These are phyloP conservation scores for Pseudohyphozyma bogoriensis DNA, from an alignment of 768 basidiomycete species.

Conservation along the genomic window DNA sequence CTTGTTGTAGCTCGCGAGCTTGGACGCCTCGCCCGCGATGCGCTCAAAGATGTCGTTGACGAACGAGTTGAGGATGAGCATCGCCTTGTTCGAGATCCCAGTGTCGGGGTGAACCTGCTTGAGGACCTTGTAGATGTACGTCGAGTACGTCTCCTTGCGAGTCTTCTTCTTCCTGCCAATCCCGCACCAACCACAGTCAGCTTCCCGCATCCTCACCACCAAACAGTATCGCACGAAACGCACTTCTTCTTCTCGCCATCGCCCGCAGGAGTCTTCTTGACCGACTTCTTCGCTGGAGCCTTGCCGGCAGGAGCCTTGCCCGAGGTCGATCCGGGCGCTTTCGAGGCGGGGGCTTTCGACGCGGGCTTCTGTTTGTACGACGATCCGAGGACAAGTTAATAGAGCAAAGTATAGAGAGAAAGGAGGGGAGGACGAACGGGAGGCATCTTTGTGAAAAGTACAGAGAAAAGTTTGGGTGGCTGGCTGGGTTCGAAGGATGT, in stretches of 20 bases:
- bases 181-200: too few relatives aligned
- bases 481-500: too few relatives aligned
- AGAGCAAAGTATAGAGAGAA: too few relatives aligned
- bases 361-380: too few relatives aligned
- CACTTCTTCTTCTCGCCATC: constrained; percentile 41
- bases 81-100: constrained; percentile 95
- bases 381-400: too few relatives aligned
- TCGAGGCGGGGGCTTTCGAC: constrained; percentile 34
- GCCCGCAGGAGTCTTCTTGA: constrained; percentile 30
- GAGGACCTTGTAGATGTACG: constrained; percentile 93
- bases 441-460: too few relatives aligned
- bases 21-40: constrained; percentile 51
- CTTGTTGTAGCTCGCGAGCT: constrained; percentile 94
- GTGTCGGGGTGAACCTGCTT: constrained; percentile 98
- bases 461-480: too few relatives aligned
- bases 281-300: constrained; percentile 30
- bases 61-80: constrained; percentile 84
- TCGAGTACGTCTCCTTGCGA: constrained; percentile 75
- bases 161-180: constrained; percentile 51
- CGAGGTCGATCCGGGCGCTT: constrained; percentile 42
- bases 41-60: constrained; percentile 93
- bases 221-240: too few relatives aligned
- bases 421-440: too few relatives aligned
- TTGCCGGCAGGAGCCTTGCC: constrained; percentile 22
- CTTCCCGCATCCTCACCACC: too few relatives aligned